Evolutionary conservation across 2,329 filamentous ascomycete species (phyloP), one percentile per base, ranked within the genome.

Genomic region (Penicillium sp.): DNA sequence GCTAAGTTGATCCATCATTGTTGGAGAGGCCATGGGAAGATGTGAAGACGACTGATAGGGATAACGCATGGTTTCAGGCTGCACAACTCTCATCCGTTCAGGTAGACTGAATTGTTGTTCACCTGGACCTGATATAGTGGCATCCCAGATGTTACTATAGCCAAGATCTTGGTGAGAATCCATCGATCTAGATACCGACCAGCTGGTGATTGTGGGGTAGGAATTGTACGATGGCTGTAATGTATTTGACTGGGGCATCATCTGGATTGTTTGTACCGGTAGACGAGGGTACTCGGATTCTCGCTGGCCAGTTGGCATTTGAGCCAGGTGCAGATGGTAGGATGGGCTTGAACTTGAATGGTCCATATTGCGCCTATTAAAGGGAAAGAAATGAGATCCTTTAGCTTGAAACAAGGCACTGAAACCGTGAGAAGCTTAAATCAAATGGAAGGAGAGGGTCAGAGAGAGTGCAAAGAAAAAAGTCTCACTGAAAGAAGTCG

Each of bases 161-260:
- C 58, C 61, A 45, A 56, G 41, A 23, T 61, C 54, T 18, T 62
- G 62, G 53, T 47, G 51, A 45, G 63, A 35, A 37, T 58, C 51
- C 54, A 58, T 56, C 23, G 56, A 68, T 57, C 55, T 59, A 49
- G 61, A 66, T 41, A 55, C 56, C 41, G 61, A 29, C 69, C 69
- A 70, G 46, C 58, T 60, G 20, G 58, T 57, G 54, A 50, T 27
- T 40, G 29, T 18, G 23, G 58, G 47, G 40, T 59, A 59, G 48
- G 60, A 63, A 54, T 63, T 41, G 50, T 55, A 53, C 55, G 53
- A 37, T 37, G n/a, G 35, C n/a, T 57, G 56, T 26, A 48, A 59
- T 49, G 52, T 46, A 42, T 57, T 53, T 25, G 49, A 45, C 29
- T 59, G 58, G 46, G 56, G 42, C 53, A 55, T 46, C 40, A 51